Conservation (phyloP, 73 alveolate genomes). For the Paraurostyla sp. region DNA sequence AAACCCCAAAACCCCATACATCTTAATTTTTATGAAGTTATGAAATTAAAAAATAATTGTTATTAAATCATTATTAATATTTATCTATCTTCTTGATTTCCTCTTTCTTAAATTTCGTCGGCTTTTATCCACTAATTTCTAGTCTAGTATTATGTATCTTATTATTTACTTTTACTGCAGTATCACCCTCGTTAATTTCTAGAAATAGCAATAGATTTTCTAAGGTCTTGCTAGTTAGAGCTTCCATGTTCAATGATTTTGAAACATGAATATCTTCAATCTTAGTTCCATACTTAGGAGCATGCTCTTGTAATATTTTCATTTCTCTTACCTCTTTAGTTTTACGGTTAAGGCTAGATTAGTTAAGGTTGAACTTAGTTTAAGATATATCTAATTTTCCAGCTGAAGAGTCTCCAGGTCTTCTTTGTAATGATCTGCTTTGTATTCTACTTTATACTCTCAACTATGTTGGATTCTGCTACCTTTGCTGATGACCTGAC, state of each 20-base stretch:
- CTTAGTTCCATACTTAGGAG: conserved; percentile 68
- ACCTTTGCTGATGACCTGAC: neutral
- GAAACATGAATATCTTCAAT: conserved; percentile 60
- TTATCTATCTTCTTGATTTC: conserved; percentile 34
- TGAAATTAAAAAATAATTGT: no score
- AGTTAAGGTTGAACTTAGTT: neutral
- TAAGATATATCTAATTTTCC: neutral
- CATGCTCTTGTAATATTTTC: conserved; percentile 27
- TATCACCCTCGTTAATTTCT: conserved; percentile 27
- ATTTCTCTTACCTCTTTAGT: conserved; percentile 46
- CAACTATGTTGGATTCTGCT: neutral
- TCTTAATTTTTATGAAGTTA: no score
- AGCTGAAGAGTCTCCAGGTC: conserved; percentile 8
- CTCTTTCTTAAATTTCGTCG: conserved; percentile 23
- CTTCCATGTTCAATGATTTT: conserved; percentile 20
- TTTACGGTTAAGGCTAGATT: conserved; percentile 27
- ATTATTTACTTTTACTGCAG: neutral
- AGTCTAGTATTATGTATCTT: conserved; percentile 39
- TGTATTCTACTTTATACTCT: conserved; percentile 6
- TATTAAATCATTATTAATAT: no score
- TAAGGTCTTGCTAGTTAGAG: conserved; percentile 31
- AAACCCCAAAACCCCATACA: no score
- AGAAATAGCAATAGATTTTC: conserved; percentile 43
- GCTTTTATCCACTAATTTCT: conserved; percentile 46
- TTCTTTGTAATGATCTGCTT: conserved; percentile 25